Conservation (phyloP, 441 rosid genomes). For the Pelargonium australe region DNA sequence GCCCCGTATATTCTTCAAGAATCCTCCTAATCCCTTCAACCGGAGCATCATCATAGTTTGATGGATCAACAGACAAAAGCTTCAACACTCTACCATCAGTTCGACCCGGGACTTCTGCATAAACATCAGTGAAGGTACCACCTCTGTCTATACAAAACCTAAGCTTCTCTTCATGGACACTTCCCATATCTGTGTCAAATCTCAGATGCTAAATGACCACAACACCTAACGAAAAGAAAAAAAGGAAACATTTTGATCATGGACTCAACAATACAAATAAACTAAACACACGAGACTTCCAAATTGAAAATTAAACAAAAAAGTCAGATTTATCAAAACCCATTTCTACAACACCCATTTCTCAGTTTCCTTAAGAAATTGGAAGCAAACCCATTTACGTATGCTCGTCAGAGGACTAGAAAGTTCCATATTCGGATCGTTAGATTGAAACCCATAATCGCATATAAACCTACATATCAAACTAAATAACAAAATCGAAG, state of each 20-base stretch:
- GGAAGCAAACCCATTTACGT: slow-evolving; percentile 3
- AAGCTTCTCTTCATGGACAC: slow-evolving; percentile 43
- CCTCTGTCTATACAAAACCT: slow-evolving; percentile 93
- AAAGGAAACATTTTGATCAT: neutral
- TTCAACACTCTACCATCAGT: slow-evolving; percentile 66
- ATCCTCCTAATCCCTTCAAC: slow-evolving; percentile 88
- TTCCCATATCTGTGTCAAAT: slow-evolving; percentile 40
- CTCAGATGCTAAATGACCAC: neutral
- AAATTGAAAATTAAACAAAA: neutral
- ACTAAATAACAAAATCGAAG: too few species aligned
- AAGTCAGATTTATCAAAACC: neutral
- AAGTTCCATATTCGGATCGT: neutral
- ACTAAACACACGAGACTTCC: neutral
- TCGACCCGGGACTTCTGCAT: slow-evolving; percentile 77
- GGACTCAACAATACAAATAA: too few species aligned
- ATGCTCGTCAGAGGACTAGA: neutral
- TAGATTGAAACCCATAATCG: neutral
- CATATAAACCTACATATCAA: neutral
- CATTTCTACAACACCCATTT: neutral
- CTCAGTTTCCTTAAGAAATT: neutral
- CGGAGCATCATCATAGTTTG: slow-evolving; percentile 92
- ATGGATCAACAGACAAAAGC: slow-evolving; percentile 84
- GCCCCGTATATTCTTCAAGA: slow-evolving; percentile 66
- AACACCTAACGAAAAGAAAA: too few species aligned
- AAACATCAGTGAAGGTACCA: slow-evolving; percentile 90